Evolutionary conservation across 139 green algal genomes (phyloP), one percentile per base, ranked within the genome.

Genomic region (Desmodesmus armatus): DNA sequence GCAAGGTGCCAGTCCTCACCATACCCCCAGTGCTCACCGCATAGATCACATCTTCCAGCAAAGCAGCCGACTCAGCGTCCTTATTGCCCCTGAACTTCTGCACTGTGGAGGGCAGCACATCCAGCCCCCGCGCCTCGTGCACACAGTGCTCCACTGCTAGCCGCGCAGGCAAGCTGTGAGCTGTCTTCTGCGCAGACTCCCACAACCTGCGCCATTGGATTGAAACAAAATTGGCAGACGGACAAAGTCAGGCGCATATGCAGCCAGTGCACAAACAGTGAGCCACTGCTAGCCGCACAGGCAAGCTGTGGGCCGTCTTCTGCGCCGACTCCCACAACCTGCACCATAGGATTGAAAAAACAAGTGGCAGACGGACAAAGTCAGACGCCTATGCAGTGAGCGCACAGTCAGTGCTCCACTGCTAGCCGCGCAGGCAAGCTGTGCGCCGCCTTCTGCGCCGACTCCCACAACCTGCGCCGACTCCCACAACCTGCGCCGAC

Each of bases 131-230:
- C 5, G 93, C 93, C 82, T 99, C 97, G 82, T 99, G 97, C 15
- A 96, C 93, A 87, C 93, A 97, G 88, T 98, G 95, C 91, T 99
- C 97, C 37, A 99, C 89, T 0, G 94, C 95, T 27, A 99, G 90
- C 1, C 97, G 90, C 0, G 95, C 95, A n/a, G 90, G 87, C 39
- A 97, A 81, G 37, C 83, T 92, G 81, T 92, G 75, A 3, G 90
- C 63, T 15, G 96, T 98, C 19, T 77, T 85, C 0, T 62, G 60
- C 7, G 97, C 97, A 9, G 91, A 95, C 83, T 98, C 92, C 95
- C 95, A 98, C 67, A 98, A 87, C 51, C 86, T 92, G 79, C 4
- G 72, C n/a, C 72, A 80, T n/a, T n/a, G n/a, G n/a, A n/a, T n/a
- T n/a, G n/a, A n/a, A n/a, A n/a, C n/a, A n/a, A n/a, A n/a, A n/a